phyloP scores from a whole-genome alignment of 345 rosid genomes.

The Corchorus capsularis region DNA sequence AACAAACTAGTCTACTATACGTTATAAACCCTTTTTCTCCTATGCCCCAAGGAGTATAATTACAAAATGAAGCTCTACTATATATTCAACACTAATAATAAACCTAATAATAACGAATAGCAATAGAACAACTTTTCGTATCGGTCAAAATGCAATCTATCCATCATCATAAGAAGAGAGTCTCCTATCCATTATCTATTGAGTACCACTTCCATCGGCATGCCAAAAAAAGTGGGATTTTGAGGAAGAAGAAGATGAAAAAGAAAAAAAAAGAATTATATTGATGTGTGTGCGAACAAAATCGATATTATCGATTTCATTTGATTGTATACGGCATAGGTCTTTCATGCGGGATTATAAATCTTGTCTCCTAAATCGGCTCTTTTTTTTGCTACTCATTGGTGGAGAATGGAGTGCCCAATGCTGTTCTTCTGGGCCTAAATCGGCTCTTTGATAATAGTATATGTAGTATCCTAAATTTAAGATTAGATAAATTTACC shows the following conservation, averaged over 20 bases:
- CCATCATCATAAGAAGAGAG: neutral
- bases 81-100: neutral
- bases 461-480: neutral
- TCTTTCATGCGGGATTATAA: neutral
- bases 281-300: neutral
- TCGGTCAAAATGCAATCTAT: constrained; percentile 3
- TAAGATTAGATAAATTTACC: neutral
- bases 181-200: neutral
- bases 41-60: too few relatives aligned
- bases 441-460: neutral
- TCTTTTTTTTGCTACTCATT: too few relatives aligned
- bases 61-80: neutral
- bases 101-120: neutral
- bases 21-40: too few relatives aligned
- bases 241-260: too few relatives aligned
- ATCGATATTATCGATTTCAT: too few relatives aligned
- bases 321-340: neutral
- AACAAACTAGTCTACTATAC: too few relatives aligned
- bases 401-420: too few relatives aligned
- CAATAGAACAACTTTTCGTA: neutral
- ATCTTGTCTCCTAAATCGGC: neutral
- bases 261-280: too few relatives aligned
- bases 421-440: neutral
- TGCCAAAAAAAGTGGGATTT: neutral
- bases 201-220: neutral